Conservation (phyloP, 768 basidiomycete genomes). For the Tricholoma saponaceum region DNA sequence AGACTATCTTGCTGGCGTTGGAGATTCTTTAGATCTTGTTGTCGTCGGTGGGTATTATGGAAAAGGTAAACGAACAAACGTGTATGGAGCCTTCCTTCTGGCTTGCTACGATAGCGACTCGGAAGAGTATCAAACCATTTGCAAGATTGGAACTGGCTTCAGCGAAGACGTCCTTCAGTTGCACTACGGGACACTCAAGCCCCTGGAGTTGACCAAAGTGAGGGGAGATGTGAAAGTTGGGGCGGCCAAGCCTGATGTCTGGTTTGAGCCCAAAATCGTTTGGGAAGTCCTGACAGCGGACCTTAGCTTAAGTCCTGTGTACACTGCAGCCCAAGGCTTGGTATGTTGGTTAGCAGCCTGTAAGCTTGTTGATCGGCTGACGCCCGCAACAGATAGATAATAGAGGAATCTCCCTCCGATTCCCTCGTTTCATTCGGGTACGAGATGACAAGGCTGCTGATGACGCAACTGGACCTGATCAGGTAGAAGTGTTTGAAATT, state of each 20-base stretch:
- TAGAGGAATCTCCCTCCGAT: conserved; percentile 91
- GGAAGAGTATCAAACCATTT: conserved; percentile 95
- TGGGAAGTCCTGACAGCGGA: conserved; percentile 99
- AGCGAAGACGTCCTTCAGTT: conserved; percentile 83
- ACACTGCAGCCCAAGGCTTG: conserved; percentile 90
- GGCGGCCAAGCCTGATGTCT: conserved; percentile 93
- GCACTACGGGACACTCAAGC: conserved; percentile 79
- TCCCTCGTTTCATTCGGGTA: conserved; percentile 89
- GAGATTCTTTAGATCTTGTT: conserved; percentile 95
- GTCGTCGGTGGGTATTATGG: conserved; percentile 98
- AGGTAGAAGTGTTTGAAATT: conserved; percentile 43
- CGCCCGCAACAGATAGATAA: conserved; percentile 60
- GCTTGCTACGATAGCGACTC: conserved; percentile 95
- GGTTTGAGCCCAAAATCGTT: conserved; percentile 96
- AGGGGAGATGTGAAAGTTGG: conserved; percentile 86
- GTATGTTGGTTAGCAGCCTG: conserved; percentile 38
- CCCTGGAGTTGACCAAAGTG: conserved; percentile 64
- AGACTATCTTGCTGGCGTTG: conserved; percentile 94
- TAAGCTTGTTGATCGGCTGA: conserved; percentile 3
- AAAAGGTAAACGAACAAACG: conserved; percentile 95
- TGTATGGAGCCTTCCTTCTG: conserved; percentile 96
- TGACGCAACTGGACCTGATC: conserved; percentile 90
- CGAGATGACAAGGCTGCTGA: conserved; percentile 93
- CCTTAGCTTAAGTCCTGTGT: conserved; percentile 92
- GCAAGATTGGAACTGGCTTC: conserved; percentile 99